These are phyloP conservation scores for Globisporangium canariense DNA, from an alignment of 352 stramenopile species.

Conservation along the genomic window DNA sequence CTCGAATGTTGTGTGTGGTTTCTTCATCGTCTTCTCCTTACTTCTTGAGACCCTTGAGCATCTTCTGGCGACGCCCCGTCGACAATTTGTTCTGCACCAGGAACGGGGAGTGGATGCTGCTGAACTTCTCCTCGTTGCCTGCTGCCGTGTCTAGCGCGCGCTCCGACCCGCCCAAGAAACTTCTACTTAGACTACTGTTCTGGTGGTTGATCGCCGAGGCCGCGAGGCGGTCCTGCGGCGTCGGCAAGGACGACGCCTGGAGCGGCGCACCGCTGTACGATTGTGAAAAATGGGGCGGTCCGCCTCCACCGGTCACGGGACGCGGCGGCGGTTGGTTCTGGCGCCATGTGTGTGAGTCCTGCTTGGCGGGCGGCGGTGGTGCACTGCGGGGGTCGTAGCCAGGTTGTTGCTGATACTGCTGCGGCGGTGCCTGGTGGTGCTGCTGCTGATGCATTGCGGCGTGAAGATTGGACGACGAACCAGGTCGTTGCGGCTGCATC, in stretches of 20 bases:
- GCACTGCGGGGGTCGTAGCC: constrained; percentile 25
- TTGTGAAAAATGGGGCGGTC: constrained; percentile 22
- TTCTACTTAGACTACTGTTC: constrained; percentile 69
- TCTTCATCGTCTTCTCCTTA: constrained; percentile 23
- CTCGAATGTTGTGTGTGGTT: not conserved
- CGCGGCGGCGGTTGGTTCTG: constrained; percentile 41
- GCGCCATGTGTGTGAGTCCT: constrained; percentile 69
- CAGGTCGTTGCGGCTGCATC: constrained; percentile 18
- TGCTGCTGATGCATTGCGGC: constrained; percentile 10
- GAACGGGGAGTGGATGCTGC: constrained; percentile 84
- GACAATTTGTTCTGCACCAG: constrained; percentile 85
- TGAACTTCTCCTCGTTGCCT: constrained; percentile 82
- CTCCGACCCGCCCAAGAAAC: constrained; percentile 28
- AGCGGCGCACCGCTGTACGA: constrained; percentile 30
- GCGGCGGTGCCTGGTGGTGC: constrained; percentile 1
- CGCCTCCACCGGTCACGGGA: not conserved
- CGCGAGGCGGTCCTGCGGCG: constrained; percentile 18
- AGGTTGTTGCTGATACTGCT: constrained; percentile 5
- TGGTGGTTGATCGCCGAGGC: constrained; percentile 25
- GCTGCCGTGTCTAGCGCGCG: constrained; percentile 31
- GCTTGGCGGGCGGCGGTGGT: constrained; percentile 11
- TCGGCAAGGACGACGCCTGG: constrained; percentile 24
- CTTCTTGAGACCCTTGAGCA: constrained; percentile 88
- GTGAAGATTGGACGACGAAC: constrained; percentile 21
- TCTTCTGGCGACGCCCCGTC: constrained; percentile 81